phyloP scores from a whole-genome alignment of 805 yeast genomes.

The Myxozyma mucilagina region DNA sequence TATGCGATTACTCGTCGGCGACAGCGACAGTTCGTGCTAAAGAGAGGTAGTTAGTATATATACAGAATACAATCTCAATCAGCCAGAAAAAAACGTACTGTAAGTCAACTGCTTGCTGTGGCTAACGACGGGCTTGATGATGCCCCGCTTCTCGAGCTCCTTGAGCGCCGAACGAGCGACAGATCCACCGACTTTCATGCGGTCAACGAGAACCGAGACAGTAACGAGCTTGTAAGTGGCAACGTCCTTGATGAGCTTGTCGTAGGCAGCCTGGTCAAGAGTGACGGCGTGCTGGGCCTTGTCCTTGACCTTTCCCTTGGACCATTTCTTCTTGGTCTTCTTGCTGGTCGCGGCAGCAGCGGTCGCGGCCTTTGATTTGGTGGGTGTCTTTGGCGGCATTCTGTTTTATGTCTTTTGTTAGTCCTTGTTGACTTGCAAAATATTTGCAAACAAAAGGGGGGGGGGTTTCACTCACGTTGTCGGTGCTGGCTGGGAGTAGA shows the following conservation, averaged over 20 bases:
- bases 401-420: neutral
- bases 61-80: neutral
- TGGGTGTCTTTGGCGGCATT: conserved; percentile 29
- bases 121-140: conserved; percentile 88
- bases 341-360: conserved; percentile 31
- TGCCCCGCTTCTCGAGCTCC: conserved; percentile 93
- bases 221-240: conserved; percentile 99
- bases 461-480: conserved; percentile 1
- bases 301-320: conserved; percentile 99
- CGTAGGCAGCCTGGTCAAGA: conserved; percentile 97
- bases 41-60: neutral
- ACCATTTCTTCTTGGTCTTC: conserved; percentile 93
- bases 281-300: conserved; percentile 98
- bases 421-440: neutral
- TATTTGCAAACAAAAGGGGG: neutral
- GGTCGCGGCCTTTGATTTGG: conserved; percentile 26
- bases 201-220: conserved; percentile 96
- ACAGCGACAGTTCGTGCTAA: conserved; percentile 53
- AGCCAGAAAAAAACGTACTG: conserved; percentile 48
- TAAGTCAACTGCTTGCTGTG: conserved; percentile 97
- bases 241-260: conserved; percentile 98
- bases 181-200: conserved; percentile 99
- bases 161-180: conserved; percentile 96
- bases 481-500: neutral
- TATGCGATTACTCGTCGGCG: conserved; percentile 28